Conservation (phyloP, 108 stramenopile species). For the Mayamaea pseudoterrestris region DNA sequence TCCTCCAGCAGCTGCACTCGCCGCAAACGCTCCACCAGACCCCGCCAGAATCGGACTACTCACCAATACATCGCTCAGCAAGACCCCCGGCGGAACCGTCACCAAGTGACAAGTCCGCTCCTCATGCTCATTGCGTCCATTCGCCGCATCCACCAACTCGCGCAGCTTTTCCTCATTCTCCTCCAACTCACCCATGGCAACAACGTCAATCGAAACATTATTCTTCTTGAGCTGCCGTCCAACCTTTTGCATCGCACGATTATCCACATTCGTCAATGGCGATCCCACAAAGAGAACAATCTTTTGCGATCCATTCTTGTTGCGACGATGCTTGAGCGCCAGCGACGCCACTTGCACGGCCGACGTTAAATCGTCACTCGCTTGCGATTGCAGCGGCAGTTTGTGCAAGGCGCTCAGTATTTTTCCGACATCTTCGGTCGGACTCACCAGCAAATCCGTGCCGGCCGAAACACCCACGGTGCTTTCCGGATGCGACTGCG, state of each 20-base stretch:
- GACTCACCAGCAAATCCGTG: conserved; percentile 83
- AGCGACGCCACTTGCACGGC: conserved; percentile 88
- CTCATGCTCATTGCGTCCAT: conserved; percentile 58
- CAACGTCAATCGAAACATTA: conserved; percentile 92
- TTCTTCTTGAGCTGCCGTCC: conserved; percentile 90
- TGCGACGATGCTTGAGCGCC: conserved; percentile 93
- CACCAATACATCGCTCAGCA: conserved; percentile 90
- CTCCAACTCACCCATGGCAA: conserved; percentile 87
- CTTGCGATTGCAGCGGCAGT: conserved; percentile 21
- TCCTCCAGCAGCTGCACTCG: conserved; percentile 20
- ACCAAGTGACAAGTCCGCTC: conserved; percentile 85
- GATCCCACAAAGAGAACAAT: conserved; percentile 90
- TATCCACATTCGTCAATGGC: conserved; percentile 46
- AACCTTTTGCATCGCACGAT: conserved; percentile 51
- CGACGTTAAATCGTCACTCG: conserved; percentile 57
- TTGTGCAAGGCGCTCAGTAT: conserved; percentile 76
- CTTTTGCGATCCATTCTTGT: conserved; percentile 95
- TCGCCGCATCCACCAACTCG: conserved; percentile 90
- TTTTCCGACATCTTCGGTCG: conserved; percentile 93
- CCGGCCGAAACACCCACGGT: conserved; percentile 92
- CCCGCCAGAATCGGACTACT: conserved; percentile 73
- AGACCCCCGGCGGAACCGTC: conserved; percentile 87
- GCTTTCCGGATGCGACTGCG: conserved; percentile 89
- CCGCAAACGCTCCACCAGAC: conserved; percentile 39
- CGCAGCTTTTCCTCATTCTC: conserved; percentile 79